Base-by-base conservation (phyloP, 2,329 filamentous ascomycete species). In the Claviceps humidiphila region DNA sequence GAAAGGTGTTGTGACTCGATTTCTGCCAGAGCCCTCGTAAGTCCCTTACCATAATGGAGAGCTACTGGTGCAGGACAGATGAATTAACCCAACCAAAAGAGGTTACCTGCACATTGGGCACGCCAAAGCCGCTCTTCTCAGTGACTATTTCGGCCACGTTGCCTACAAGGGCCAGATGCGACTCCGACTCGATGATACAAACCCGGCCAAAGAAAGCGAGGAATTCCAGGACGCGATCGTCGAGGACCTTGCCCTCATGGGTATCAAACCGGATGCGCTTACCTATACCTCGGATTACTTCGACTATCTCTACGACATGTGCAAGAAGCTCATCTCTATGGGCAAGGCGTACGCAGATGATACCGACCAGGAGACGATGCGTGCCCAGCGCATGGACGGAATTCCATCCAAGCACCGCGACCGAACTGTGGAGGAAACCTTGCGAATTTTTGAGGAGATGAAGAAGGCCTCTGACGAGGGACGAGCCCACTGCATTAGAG, bases 281-380 rank as follows among this genome's bases (percentile, higher is more conserved):
- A 88, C 87, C 17, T 94, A 91, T 73, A 96, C 93, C 2, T 94
- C 87, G 61, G 90, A 98, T 73, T 94, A 95, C 75, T 96, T 98
- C 67, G 81, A 96, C 63, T 78, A 90, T 66, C 79, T 98, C 14
- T 94, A 95, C 70, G 83, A 95, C 45, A 85, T 85, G 65, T 88
- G 85, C 64, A 74, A 95, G 60, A 78, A 83, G 62, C 82, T 96
- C 65, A 91, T 98, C 70, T 85, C 85, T 65, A 80, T 85, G 56
- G 91, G 90, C 3, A 80, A 89, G 58, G 93, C 91, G 5, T 98
- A 97, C 61, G 90, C 91, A 53, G 93, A 98, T 65, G 89, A 97
- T 63, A 97, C 93, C 1, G 81, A 89, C 51, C 87, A 89, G 66
- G 87, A 94, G 72, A 84, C 83, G 45, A 94, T 96, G 87, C 80